Base-by-base conservation (phyloP, 805 yeast species). In the Ogataea neopini region DNA sequence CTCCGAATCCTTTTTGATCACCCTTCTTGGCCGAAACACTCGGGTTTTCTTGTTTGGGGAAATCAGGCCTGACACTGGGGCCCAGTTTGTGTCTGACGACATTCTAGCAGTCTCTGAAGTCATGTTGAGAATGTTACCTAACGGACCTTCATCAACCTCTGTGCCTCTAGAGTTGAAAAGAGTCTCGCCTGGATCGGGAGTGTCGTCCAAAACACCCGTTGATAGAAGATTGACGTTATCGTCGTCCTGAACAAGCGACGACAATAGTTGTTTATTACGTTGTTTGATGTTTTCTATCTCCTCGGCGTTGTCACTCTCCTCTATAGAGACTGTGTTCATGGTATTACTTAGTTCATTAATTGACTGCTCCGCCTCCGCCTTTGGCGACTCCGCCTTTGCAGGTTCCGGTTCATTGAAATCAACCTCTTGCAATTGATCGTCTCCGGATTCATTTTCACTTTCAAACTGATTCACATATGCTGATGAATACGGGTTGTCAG, bases 1-100 rank as follows among this genome's bases (percentile, higher is more conserved):
- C 18, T 33, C 25, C 25, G 25, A 22, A 8, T 22, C 47, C 25
- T 25, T 40, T 22, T 37, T 44, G 3, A 40, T 35, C 9, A 36
- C 60, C 52, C 83, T 70, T 35, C 81, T 74, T 1, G 79, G 75
- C 48, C 74, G 72, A 52, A 75, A 72, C 20, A 80, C 62, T 32
- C 72, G 70, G 17, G 71, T 53, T 30, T 68, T 64, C 51, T 68
- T 71, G 35, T 71, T 66, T 23, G 77, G 75, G 2, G 78, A 71
- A 2, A 62, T 44, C 15, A 62, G 30, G 20, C 25, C 25, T 8
- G 25, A 22, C 25, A 22, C 8, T 8, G 25, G 25, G 8, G 25
- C 8, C 25, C 25, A 22, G 8, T 5, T 43, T 20, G 47, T 13
- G 17, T 47, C 51, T 5, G 39, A 14, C 9, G 41, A 29, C 30